Conservation (phyloP, 2,329 filamentous ascomycete genomes). For the Colletotrichum karsti region DNA sequence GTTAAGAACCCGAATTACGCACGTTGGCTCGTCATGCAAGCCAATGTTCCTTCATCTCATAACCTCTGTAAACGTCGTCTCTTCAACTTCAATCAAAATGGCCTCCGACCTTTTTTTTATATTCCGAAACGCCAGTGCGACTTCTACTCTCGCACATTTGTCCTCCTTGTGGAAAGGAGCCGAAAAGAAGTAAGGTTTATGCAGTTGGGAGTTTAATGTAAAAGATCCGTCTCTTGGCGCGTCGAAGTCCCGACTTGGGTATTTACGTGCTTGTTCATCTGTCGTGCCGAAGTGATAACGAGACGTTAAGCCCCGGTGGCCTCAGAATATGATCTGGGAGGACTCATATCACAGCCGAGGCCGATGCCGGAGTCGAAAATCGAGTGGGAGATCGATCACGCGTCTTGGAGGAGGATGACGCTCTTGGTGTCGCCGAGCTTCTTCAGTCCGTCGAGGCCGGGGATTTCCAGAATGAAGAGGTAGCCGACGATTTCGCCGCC, state of each 20-base stretch:
- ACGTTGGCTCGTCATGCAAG: not conserved
- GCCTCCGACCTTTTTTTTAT: slow-evolving; percentile 16
- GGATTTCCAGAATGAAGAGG: slow-evolving; percentile 94
- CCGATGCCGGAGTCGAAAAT: not conserved
- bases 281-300: not conserved
- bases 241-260: not conserved
- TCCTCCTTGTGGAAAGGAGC: not conserved
- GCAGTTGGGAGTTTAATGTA: not conserved
- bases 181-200: not conserved
- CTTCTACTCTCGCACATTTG: slow-evolving; percentile 1
- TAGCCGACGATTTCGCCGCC: slow-evolving; percentile 89
- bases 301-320: not conserved
- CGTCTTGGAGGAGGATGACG: slow-evolving; percentile 78
- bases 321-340: not conserved
- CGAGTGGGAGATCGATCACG: slow-evolving; percentile 36
- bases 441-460: slow-evolving; percentile 89
- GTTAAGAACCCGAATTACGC: not conserved
- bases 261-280: not conserved
- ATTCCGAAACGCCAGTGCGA: slow-evolving; percentile 21
- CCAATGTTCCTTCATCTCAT: slow-evolving; percentile 6
- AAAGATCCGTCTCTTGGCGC: not conserved
- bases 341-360: not conserved
- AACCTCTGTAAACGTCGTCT: slow-evolving; percentile 1
- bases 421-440: slow-evolving; percentile 84
- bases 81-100: slow-evolving; percentile 20